Evolutionary conservation across 441 rosid genomes (phyloP).

Genomic region (Gossypium schwendimanii): DNA sequence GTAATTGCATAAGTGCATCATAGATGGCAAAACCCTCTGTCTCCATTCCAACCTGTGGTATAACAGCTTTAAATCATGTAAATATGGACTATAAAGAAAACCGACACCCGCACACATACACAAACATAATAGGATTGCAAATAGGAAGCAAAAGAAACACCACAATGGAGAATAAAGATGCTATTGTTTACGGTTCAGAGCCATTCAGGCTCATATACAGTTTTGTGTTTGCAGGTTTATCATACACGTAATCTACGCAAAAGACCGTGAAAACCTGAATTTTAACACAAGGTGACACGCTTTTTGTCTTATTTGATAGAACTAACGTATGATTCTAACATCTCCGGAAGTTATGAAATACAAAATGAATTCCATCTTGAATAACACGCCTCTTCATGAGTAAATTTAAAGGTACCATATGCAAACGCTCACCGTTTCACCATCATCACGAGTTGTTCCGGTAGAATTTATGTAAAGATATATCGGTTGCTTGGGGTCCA

Average conservation of each 20-base stretch:
- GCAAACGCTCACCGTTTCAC: conserved; percentile 59
- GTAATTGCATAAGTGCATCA: conserved; percentile 67
- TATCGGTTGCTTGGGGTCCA: conserved; percentile 64
- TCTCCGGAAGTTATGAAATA: not conserved
- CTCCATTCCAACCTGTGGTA: conserved; percentile 73
- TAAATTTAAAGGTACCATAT: not conserved
- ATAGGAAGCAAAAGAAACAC: not conserved
- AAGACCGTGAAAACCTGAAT: not conserved
- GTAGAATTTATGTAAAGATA: conserved; percentile 77
- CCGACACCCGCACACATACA: not conserved
- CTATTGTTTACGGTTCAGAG: not conserved
- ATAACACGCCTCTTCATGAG: not conserved
- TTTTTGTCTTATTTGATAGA: not conserved
- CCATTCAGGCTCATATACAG: not conserved
- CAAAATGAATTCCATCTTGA: not conserved
- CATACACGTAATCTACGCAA: not conserved
- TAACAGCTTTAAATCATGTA: conserved; percentile 4
- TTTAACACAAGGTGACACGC: not conserved
- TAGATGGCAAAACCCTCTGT: conserved; percentile 86
- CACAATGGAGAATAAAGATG: not conserved
- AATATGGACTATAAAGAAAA: not conserved
- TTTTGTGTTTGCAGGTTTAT: not conserved
- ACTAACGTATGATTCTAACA: not conserved
- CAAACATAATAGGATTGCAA: not conserved
- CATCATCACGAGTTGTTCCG: conserved; percentile 86